Percentiles rank a stretch among this genome's conserved stretches.
Evolutionary conservation across 345 rosid species (phyloP).

Genomic region (Trapa bicornis): DNA sequence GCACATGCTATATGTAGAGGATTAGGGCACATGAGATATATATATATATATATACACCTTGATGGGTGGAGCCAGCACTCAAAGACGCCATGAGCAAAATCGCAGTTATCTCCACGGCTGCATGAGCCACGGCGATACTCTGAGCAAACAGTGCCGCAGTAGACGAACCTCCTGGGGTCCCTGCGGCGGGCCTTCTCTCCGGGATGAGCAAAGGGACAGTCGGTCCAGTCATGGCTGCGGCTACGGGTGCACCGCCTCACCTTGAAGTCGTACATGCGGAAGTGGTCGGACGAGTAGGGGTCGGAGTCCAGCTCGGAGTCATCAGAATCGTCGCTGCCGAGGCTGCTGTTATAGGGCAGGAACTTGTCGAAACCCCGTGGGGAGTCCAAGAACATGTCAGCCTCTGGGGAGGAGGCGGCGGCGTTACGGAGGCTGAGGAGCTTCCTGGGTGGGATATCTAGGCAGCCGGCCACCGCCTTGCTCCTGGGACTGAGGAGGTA

Average conservation of each 20-base stretch:
- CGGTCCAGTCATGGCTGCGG: conserved; percentile 96
- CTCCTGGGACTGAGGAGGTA: conserved; percentile 18
- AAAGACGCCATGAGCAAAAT: conserved; percentile 59
- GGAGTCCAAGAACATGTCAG: conserved; percentile 10
- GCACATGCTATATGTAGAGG: neutral
- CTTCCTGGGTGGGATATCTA: conserved; percentile 62
- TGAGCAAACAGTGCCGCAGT: conserved; percentile 60
- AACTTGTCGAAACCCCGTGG: conserved; percentile 17
- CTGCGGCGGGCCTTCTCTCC: conserved; percentile 89
- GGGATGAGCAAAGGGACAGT: conserved; percentile 84
- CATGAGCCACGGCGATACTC: conserved; percentile 55
- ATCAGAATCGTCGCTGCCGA: conserved; percentile 22
- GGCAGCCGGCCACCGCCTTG: conserved; percentile 9
- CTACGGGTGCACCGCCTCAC: conserved; percentile 76
- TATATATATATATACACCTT: conserved; percentile 15
- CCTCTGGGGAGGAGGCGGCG: conserved; percentile 7
- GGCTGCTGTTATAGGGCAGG: conserved; percentile 28
- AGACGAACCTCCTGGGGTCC: conserved; percentile 52
- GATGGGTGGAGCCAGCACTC: conserved; percentile 76
- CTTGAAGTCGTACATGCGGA: conserved; percentile 91
- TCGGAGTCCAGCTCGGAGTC: conserved; percentile 29
- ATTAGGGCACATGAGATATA: neutral
- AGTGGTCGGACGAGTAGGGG: conserved; percentile 69
- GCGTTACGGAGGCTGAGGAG: conserved; percentile 15
- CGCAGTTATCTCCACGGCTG: conserved; percentile 56